Evolutionary conservation across 768 basidiomycete genomes (phyloP), one percentile per base, ranked within the genome.

Genomic region (Amyloporia xantha): DNA sequence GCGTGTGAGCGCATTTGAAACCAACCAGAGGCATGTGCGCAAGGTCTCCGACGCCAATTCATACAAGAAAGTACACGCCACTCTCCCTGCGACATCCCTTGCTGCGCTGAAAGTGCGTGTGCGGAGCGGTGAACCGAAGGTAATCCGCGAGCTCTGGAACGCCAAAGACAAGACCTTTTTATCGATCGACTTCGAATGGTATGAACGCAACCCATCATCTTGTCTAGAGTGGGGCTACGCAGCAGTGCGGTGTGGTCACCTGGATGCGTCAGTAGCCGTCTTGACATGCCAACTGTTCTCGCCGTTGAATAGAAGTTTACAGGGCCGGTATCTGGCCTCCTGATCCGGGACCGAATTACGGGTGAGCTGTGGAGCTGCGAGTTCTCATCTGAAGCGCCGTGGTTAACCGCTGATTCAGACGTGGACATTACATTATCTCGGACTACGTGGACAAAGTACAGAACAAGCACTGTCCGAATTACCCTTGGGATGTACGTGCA

Each of bases 141-240:
- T 81, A 6, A 75, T 90, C 35, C 69, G 70, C 21, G 76, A 82
- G 47, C 66, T 91, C 1, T 91, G 88, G 88, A 74, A 74, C 10
- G 70, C 67, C 52, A 73, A 67, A 47, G 83, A 89, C 54, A 86
- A 84, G 67, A 86, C 84, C 0, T 91, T 85, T 62, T 60, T 91
- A 44, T 77, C 85, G 0, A 66, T 91, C 7, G 79, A 84, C 53
- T 89, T 89, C 56, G 83, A 87, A 60, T 82, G 78, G 72, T 81
- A 76, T 28, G 89, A 91, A 59, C 74, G 82, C 47, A 86, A 86
- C 56, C 71, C 78, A 46, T 77, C 78, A 46, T 76, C 77, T 40
- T 78, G 79, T 53, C 61, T 88, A 41, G 89, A 90, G 64, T 91
- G 83, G 80, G 88, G 88, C 1, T 91, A 91, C 67, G 84, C 89